Evolutionary conservation across 495 filamentous ascomycete genomes (phyloP).

Genomic region (Aspergillus wentii): DNA sequence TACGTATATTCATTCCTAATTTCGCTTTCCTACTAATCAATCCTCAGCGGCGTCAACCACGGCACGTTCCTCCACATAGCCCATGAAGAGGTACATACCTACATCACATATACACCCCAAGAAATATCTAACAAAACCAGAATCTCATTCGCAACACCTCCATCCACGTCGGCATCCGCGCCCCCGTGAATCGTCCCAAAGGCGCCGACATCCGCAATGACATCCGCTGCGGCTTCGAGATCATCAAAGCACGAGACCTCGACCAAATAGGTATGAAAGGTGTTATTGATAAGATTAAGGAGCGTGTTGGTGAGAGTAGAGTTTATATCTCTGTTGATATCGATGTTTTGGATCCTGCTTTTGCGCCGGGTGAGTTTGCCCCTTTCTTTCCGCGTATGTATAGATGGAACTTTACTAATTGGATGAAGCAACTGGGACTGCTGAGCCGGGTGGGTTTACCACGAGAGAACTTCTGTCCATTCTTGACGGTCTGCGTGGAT

Average conservation of each 20-base stretch:
- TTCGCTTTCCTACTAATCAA: constrained; percentile 1
- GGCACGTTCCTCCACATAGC: constrained; percentile 50
- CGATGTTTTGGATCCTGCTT: constrained; percentile 49
- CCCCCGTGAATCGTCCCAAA: constrained; percentile 33
- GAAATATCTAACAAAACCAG: constrained; percentile 7
- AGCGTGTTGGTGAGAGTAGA: constrained; percentile 28
- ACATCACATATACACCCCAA: too few relatives aligned
- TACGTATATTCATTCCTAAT: constrained; percentile 13
- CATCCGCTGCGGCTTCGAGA: constrained; percentile 44
- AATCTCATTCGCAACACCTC: constrained; percentile 43
- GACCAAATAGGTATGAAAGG: constrained; percentile 42
- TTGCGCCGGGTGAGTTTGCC: constrained; percentile 36
- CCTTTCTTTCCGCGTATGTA: too few relatives aligned
- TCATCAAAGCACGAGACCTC: constrained; percentile 45
- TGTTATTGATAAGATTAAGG: constrained; percentile 36
- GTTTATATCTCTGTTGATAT: constrained; percentile 45
- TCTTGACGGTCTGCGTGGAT: constrained; percentile 37
- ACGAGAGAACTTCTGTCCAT: constrained; percentile 47
- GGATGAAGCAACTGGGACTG: constrained; percentile 44
- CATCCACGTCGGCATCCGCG: constrained; percentile 47
- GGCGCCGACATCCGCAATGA: constrained; percentile 45
- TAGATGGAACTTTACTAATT: too few relatives aligned
- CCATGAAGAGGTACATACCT: constrained; percentile 38
- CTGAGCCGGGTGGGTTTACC: constrained; percentile 49
- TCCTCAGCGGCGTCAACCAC: constrained; percentile 42